phyloP scores from a whole-genome alignment of 2,329 filamentous ascomycete species.

The Xylaria sp. region DNA sequence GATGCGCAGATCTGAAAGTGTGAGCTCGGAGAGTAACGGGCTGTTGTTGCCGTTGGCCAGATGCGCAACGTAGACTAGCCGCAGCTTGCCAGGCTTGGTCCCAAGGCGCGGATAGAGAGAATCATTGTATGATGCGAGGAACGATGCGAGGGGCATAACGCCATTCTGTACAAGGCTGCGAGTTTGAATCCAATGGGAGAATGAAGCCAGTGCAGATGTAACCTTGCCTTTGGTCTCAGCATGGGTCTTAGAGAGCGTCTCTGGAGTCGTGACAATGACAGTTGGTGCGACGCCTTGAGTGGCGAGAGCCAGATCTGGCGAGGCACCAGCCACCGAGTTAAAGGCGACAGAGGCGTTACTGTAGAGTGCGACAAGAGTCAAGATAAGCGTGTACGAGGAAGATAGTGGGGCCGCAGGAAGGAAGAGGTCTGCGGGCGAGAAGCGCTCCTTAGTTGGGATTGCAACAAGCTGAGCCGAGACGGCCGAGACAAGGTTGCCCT shows the following conservation, averaged over 20 bases:
- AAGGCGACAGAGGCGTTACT: conserved; percentile 87
- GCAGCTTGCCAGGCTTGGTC: conserved; percentile 76
- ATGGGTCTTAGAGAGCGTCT: conserved; percentile 77
- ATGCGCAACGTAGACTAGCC: conserved; percentile 83
- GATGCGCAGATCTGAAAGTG: conserved; percentile 83
- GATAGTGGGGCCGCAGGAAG: conserved; percentile 85
- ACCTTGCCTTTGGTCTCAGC: conserved; percentile 68
- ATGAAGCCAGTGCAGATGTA: conserved; percentile 70
- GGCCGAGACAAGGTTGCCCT: conserved; percentile 87
- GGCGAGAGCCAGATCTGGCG: conserved; percentile 77
- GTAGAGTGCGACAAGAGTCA: conserved; percentile 85
- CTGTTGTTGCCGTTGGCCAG: conserved; percentile 62
- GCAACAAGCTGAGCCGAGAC: conserved; percentile 81
- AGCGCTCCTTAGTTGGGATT: conserved; percentile 78
- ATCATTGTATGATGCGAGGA: conserved; percentile 71
- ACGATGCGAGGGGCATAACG: conserved; percentile 74
- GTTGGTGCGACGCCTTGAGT: conserved; percentile 82
- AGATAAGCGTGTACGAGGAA: conserved; percentile 79
- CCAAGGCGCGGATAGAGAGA: conserved; percentile 69
- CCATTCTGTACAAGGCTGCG: conserved; percentile 76
- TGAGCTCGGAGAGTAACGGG: conserved; percentile 73
- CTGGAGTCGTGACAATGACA: conserved; percentile 80
- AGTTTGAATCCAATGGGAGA: conserved; percentile 78
- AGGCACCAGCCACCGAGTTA: conserved; percentile 84
- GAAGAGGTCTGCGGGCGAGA: conserved; percentile 81